These are phyloP conservation scores for Juncus effusus DNA, from an alignment of 176 grass and related monocot genomes.

Conservation along the genomic window DNA sequence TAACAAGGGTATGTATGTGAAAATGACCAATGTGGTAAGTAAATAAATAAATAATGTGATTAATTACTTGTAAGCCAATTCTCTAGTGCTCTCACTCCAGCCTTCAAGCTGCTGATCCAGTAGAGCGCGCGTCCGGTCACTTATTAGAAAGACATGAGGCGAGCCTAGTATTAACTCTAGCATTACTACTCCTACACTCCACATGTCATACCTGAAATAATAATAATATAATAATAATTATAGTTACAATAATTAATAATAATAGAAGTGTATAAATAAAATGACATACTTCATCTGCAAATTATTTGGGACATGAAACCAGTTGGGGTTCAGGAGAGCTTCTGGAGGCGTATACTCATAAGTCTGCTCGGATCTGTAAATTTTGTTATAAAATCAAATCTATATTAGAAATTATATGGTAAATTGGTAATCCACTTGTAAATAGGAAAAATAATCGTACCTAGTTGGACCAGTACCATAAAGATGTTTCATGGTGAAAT, in stretches of 20 bases:
- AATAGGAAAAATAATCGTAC: constrained; percentile 26
- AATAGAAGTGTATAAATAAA: constrained; percentile 21
- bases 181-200: constrained; percentile 98
- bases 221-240: constrained; percentile 2
- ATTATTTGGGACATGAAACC: constrained; percentile 82
- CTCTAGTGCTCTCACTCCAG: constrained; percentile 85
- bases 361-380: constrained; percentile 79
- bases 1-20: constrained; percentile 9
- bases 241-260: background rate
- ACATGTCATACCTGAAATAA: constrained; percentile 83
- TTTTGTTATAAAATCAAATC: background rate
- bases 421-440: no score
- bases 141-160: constrained; percentile 92
- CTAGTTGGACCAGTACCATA: constrained; percentile 81
- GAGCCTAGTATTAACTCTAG: constrained; percentile 93
- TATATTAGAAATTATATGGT: no score
- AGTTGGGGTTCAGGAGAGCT: constrained; percentile 79
- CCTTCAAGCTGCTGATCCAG: constrained; percentile 85
- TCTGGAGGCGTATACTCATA: constrained; percentile 96
- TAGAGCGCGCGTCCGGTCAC: constrained; percentile 57
- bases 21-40: no score
- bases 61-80: constrained; percentile 88
- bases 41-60: constrained; percentile 6
- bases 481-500: constrained; percentile 92
- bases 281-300: constrained; percentile 66